Conservation (phyloP, 2,329 filamentous ascomycete genomes). For the Phaeophleospora eucalypticola region DNA sequence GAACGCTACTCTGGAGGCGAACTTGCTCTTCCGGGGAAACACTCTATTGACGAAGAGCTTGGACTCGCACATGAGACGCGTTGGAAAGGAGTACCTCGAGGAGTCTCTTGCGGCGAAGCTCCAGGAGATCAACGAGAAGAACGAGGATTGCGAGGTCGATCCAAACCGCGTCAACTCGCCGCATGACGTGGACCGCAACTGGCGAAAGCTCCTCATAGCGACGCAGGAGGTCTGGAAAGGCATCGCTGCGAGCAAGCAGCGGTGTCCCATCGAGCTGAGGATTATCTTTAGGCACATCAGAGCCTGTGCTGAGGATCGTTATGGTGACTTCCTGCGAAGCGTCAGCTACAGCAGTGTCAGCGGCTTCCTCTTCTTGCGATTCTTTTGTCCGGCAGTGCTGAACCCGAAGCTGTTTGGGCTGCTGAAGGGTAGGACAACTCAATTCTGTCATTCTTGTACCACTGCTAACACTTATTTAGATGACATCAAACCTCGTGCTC, state of each 20-base stretch:
- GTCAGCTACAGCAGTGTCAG: conserved; percentile 93
- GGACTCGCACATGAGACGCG: conserved; percentile 90
- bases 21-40: conserved; percentile 91
- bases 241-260: conserved; percentile 69
- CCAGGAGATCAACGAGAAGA: conserved; percentile 80
- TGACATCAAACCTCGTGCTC: conserved; percentile 75
- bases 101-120: conserved; percentile 83
- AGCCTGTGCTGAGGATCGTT: conserved; percentile 88
- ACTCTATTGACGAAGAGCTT: conserved; percentile 88
- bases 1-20: conserved; percentile 79
- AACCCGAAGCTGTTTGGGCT: conserved; percentile 93
- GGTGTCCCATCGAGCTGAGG: conserved; percentile 75
- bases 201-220: conserved; percentile 68
- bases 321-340: conserved; percentile 84
- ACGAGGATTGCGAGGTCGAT: conserved; percentile 93
- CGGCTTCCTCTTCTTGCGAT: conserved; percentile 88
- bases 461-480: conserved; percentile 48
- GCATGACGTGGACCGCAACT: conserved; percentile 78
- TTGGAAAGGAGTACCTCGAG: conserved; percentile 89
- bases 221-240: conserved; percentile 83
- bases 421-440: conserved; percentile 58
- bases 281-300: conserved; percentile 86
- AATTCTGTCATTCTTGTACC: neutral
- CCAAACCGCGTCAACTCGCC: conserved; percentile 66
- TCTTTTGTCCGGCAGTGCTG: conserved; percentile 93